Evolutionary conservation across 257 asterid genomes (phyloP), one percentile per base, ranked within the genome.

Genomic region (Primulina huaijiensis): DNA sequence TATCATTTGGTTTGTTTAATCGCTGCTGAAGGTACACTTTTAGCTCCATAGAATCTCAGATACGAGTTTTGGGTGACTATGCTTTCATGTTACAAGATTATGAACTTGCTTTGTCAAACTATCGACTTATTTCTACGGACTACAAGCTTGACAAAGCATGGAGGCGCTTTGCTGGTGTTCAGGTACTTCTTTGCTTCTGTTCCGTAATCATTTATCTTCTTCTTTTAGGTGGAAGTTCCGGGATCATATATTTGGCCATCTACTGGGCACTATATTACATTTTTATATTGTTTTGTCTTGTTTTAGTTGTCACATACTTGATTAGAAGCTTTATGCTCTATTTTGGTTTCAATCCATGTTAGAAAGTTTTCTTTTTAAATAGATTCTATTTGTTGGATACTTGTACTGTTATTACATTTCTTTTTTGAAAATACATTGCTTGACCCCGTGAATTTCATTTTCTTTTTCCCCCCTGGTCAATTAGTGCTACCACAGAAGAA

Each of bases 41-140:
- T 82, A 88, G 83, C 92, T 94, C 99, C 75, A 82, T 71, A 72
- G 99, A 94, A 80, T 91, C 90, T 72, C 99, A 94, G 83, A 94
- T 94, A 74, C 89, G 99, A 86, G 85, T 91, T 81, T 78, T 94
- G 88, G 97, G 93, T 59, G 99, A 94, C 78, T 89, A 86, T 84
- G 99, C 96, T 74, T 91, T 94, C 85, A 94, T 94, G 99, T 75
- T 94, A 83, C 88, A 85, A 73, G 99, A 91, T 82, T 94, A 94
- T 78, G 97, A 94, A 77, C 99, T 94, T 79, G 97, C 99, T 59
- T 67, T 91, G 76, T 94, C 99, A 46, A 94, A 94, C 81, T 94
- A 94, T 87, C 90, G 96, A 72, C 84, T 94, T 43, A 89, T 94
- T 74, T 91, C 97, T 60, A 94, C 93, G 60, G 98, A 94, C 69